A percentile compares a stretch with the other conserved stretches of the same genome.
Conservation (phyloP, 2,329 filamentous ascomycete species). For the Metarhizium sp. region DNA sequence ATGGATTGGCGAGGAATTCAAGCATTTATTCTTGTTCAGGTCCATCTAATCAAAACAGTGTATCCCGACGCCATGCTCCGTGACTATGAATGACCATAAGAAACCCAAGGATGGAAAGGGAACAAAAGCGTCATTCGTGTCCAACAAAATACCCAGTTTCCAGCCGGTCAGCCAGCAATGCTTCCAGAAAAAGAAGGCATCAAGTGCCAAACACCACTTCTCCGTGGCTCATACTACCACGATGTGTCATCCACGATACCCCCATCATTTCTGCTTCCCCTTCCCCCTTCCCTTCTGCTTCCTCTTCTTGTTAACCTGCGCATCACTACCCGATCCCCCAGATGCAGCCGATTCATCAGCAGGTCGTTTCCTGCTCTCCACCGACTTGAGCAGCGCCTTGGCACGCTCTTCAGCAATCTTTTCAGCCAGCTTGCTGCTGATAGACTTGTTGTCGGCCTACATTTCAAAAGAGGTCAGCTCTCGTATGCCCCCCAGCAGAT, state of each 20-base stretch:
- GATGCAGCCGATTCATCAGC: conserved; percentile 21
- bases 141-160: no score
- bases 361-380: conserved; percentile 36
- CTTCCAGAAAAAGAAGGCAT: no score
- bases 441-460: conserved; percentile 40
- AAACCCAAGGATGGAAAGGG: background rate
- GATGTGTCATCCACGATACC: background rate
- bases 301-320: conserved; percentile 19
- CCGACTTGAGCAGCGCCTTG: conserved; percentile 38
- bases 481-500: no score
- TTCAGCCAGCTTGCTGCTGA: conserved; percentile 43
- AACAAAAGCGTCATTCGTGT: background rate
- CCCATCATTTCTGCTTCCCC: conserved; percentile 8
- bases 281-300: conserved; percentile 21
- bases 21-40: no score
- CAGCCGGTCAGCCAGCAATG: no score
- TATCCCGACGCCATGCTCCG: background rate
- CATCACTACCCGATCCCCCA: conserved; percentile 11
- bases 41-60: background rate
- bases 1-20: no score
- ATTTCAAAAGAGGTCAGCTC: conserved; percentile 6
- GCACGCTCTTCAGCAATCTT: conserved; percentile 48
- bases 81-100: background rate
- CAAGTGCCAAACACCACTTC: no score
- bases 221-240: no score